These are phyloP conservation scores for Trichoderma arundinaceum DNA, from an alignment of 2,329 filamentous ascomycete species.

Conservation along the genomic window DNA sequence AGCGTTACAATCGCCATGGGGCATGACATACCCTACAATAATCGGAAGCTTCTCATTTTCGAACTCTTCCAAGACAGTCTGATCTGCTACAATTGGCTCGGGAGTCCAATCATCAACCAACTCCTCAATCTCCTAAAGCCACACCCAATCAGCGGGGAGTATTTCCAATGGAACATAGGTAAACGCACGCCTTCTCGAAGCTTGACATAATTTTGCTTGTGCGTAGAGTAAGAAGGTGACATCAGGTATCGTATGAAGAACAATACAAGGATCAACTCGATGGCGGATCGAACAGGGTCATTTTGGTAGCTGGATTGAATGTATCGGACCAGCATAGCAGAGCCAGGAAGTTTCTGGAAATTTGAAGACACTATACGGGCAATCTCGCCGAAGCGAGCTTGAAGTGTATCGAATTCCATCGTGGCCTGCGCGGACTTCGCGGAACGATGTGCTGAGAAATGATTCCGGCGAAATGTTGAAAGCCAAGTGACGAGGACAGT, in stretches of 20 bases:
- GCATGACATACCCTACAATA: slow-evolving; percentile 73
- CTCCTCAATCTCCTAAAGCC: slow-evolving; percentile 82
- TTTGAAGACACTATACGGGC: slow-evolving; percentile 62
- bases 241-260: slow-evolving; percentile 95
- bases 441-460: background rate
- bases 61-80: slow-evolving; percentile 75
- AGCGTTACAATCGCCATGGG: background rate
- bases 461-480: background rate
- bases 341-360: slow-evolving; percentile 92
- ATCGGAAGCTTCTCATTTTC: slow-evolving; percentile 86
- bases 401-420: slow-evolving; percentile 70
- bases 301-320: slow-evolving; percentile 98
- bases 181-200: slow-evolving; percentile 73
- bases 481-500: background rate
- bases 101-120: slow-evolving; percentile 96
- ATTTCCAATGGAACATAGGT: background rate
- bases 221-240: slow-evolving; percentile 88
- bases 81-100: slow-evolving; percentile 81
- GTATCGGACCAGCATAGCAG: slow-evolving; percentile 91
- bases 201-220: slow-evolving; percentile 87
- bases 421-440: background rate
- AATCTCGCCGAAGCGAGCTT: slow-evolving; percentile 56
- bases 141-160: slow-evolving; percentile 4
- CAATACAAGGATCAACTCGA: slow-evolving; percentile 90
- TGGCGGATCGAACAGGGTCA: slow-evolving; percentile 89